Evolutionary conservation across 345 rosid species (phyloP).

Genomic region (Microcos paniculata): DNA sequence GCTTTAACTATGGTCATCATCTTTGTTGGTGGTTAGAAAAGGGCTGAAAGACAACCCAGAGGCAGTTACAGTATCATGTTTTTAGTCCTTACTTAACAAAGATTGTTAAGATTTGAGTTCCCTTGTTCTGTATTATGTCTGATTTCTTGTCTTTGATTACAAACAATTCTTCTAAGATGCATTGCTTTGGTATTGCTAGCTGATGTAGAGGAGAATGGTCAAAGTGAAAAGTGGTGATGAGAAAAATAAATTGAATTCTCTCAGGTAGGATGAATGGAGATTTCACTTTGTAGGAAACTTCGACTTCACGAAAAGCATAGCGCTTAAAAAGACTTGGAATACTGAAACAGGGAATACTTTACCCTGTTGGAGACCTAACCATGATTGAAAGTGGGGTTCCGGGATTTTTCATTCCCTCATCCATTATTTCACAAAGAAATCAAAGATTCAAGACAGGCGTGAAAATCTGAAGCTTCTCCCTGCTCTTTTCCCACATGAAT

Average conservation of each 20-base stretch:
- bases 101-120: neutral
- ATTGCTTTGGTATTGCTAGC: neutral
- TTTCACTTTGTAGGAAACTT: constrained; percentile 14
- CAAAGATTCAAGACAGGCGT: neutral
- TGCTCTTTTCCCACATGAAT: neutral
- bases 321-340: neutral
- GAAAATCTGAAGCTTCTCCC: constrained; percentile 1
- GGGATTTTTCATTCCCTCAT: neutral
- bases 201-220: neutral
- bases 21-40: neutral
- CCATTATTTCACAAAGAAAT: neutral
- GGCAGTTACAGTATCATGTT: neutral
- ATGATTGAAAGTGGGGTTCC: constrained; percentile 3
- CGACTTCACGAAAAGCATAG: constrained; percentile 15
- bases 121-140: neutral
- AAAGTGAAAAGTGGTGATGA: neutral
- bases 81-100: neutral
- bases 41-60: neutral
- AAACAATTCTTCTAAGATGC: neutral
- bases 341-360: neutral
- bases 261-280: neutral
- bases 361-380: neutral
- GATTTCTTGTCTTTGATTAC: neutral
- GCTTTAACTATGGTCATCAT: neutral
- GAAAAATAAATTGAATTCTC: no score